Evolutionary conservation across 192 early-diverging fungal species (phyloP), one percentile per base, ranked within the genome.

Genomic region (Geranomyces variabilis): DNA sequence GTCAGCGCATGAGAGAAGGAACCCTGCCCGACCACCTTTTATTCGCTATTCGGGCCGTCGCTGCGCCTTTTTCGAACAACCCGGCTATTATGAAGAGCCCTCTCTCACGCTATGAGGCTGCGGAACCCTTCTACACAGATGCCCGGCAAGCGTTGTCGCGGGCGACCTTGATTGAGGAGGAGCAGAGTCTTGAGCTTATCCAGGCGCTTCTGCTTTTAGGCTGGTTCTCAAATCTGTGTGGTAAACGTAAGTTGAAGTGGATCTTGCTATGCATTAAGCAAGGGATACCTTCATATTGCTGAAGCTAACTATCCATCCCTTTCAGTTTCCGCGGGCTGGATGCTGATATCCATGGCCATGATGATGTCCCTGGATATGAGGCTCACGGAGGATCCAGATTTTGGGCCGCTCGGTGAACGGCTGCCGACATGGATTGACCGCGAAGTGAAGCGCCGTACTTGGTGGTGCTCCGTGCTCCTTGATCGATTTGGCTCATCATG

Each of bases 341-440:
- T 55, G 51, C 26, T 55, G 4, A 55, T 55, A n/a, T 55, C 51
- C 14, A 55, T 55, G 51, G 51, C 6, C 3, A 55, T 15, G 15
- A 55, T 55, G 21, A 24, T 55, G 51, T 3, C 51, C 4, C 51
- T 55, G 21, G 51, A 55, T n/a, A 55, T 55, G 51, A 3, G 51
- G 19, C 26, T 55, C 7, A 55, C 51, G 26, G 26, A 55, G 21
- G 51, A 55, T 55, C 51, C 51, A 55, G 51, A 55, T 28, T 24
- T 24, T 28, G 19, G 51, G 6, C 21, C 51, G 21, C 6, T 14
- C 3, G 21, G 26, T 14, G 51, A 55, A 28, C 51, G 51, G 2
- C 51, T 55, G 2, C 51, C 51, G 3, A 66, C 48, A 7, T 51
- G 48, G 65, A 45, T 66, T 0, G 65, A 66, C 46, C 45, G 65